Conservation (phyloP, 2,329 filamentous ascomycete genomes). For the Colletotrichum aenigma region DNA sequence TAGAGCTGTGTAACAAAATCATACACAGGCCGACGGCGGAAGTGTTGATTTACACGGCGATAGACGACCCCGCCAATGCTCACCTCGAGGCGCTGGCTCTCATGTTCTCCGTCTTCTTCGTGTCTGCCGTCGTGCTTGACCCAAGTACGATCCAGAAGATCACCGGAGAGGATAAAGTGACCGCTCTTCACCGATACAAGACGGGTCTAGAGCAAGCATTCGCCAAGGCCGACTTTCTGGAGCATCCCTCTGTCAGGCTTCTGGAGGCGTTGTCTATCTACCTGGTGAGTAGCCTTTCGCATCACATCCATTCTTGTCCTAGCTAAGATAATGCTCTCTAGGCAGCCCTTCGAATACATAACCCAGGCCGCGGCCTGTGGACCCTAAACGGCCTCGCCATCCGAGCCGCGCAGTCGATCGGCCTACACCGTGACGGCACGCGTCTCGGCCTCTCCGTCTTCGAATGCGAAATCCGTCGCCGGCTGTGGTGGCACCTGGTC, state of each 20-base stretch:
- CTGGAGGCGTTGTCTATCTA: conserved; percentile 42
- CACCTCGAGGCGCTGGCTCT: conserved; percentile 35
- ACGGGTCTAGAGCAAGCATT: conserved; percentile 40
- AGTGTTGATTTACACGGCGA: conserved; percentile 33
- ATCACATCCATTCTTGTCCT: neutral
- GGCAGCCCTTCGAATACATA: conserved; percentile 34
- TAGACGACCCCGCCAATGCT: conserved; percentile 30
- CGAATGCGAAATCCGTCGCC: conserved; percentile 58
- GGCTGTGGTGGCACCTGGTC: conserved; percentile 61
- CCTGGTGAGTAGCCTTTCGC: conserved; percentile 28
- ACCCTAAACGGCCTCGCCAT: conserved; percentile 48
- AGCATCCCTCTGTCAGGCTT: conserved; percentile 38
- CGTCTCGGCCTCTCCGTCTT: conserved; percentile 38
- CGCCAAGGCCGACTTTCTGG: conserved; percentile 41
- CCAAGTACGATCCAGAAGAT: conserved; percentile 36
- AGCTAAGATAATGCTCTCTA: conserved; percentile 14
- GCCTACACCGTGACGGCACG: conserved; percentile 51
- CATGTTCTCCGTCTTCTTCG: conserved; percentile 55
- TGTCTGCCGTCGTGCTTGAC: conserved; percentile 45
- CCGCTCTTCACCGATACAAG: conserved; percentile 31
- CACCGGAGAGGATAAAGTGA: conserved; percentile 25
- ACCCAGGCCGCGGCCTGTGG: conserved; percentile 39
- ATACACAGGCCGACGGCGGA: conserved; percentile 34
- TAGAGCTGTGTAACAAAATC: conserved; percentile 33
- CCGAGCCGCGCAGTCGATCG: conserved; percentile 53